Base-by-base conservation (phyloP, 2,329 filamentous ascomycete species). In the Pyricularia pennisetigena region DNA sequence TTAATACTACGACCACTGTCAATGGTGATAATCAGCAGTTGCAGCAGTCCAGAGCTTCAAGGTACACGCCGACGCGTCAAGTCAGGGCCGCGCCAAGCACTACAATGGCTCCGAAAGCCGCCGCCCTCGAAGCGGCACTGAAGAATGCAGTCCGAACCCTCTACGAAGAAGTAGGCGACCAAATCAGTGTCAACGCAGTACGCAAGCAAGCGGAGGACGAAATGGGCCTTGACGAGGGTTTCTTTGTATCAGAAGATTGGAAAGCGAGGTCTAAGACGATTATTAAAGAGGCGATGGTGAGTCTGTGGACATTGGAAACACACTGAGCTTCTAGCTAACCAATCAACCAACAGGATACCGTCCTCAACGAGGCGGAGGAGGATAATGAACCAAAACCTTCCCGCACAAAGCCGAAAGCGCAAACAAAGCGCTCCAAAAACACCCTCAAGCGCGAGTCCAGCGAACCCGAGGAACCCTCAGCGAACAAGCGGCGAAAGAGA, bases 221-320 rank as follows among this genome's bases (percentile, higher is more conserved):
- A 62, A 76, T 85, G 0, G 76, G 74, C 0, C 79, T 89, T 1
- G 79, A 82, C 0, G 75, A 81, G 0, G 83, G 81, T 0, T 87
- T 88, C 70, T 82, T 89, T 66, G 77, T 78, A 16, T 71, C 74
- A 1, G 76, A 71, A 0, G 76, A 82, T 20, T 89, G 87, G 87
- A 88, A 89, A 74, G 74, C 77, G 4, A 82, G 79, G 71, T 88
- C 86, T 75, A 89, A 88, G 72, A 74, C 75, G 0, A 72, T 88
- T n/a, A 87, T 89, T 70, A 83, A 83, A 67, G 76, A 78, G 23
- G 78, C 80, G 65, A 81, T 84, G n/a, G 87, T 88, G 79, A 70
- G 84, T 79, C 63, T 64, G 41, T 68, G 5, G 2, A 49, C 16
- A 32, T 24, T n/a, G 26, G 9, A 14, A 7, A n/a, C 26, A 10